Conservation (phyloP, 768 basidiomycete genomes). For the Lentinula sp. region DNA sequence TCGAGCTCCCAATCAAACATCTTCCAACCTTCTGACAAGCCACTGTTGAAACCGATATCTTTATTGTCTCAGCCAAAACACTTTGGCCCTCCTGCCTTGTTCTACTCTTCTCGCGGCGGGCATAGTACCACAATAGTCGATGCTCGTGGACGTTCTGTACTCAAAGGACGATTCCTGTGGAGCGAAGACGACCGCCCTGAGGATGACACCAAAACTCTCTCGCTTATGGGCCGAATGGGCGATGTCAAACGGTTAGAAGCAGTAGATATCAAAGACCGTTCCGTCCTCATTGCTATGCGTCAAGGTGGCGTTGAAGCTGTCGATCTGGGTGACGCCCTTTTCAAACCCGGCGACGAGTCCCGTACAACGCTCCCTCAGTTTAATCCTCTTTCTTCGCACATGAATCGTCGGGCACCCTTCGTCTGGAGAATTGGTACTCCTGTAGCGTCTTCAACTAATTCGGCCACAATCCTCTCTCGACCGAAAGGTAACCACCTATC, state of each 20-base stretch:
- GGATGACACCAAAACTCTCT: slow-evolving; percentile 29
- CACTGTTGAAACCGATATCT: slow-evolving; percentile 67
- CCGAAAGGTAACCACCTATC: slow-evolving; percentile 21
- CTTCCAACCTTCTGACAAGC: slow-evolving; percentile 34
- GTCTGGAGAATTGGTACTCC: slow-evolving; percentile 83
- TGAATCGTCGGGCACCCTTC: slow-evolving; percentile 67
- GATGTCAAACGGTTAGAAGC: slow-evolving; percentile 82
- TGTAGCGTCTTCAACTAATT: slow-evolving; percentile 34
- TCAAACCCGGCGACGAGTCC: slow-evolving; percentile 77
- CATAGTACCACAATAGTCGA: slow-evolving; percentile 87
- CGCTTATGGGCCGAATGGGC: slow-evolving; percentile 49
- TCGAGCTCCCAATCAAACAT: slow-evolving; percentile 24
- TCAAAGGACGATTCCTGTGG: slow-evolving; percentile 79
- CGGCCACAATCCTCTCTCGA: slow-evolving; percentile 29
- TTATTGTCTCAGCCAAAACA: slow-evolving; percentile 72
- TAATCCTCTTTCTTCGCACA: slow-evolving; percentile 48
- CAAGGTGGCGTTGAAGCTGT: slow-evolving; percentile 82
- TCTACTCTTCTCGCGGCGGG: slow-evolving; percentile 85
- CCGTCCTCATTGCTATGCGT: slow-evolving; percentile 79
- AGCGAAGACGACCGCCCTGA: slow-evolving; percentile 51
- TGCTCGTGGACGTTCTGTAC: slow-evolving; percentile 76
- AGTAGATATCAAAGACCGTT: slow-evolving; percentile 69
- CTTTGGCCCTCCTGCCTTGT: slow-evolving; percentile 82
- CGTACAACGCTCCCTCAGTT: slow-evolving; percentile 70
- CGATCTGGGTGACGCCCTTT: slow-evolving; percentile 71